These are phyloP conservation scores for Aureobasidium namibiae DNA, from an alignment of 2,329 filamentous ascomycete genomes.

Conservation along the genomic window DNA sequence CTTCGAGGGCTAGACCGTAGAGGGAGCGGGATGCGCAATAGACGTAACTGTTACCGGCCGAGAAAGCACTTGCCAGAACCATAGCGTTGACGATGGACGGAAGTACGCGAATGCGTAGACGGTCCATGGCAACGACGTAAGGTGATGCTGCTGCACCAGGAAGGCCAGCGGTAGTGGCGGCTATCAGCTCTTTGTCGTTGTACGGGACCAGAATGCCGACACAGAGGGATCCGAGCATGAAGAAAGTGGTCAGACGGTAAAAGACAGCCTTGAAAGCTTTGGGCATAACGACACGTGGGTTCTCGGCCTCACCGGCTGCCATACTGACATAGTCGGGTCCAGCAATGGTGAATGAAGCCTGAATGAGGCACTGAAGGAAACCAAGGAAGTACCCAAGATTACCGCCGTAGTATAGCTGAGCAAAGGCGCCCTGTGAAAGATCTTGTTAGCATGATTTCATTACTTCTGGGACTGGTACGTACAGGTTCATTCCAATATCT, in stretches of 20 bases:
- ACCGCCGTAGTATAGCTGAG: constrained; percentile 19
- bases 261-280: constrained; percentile 42
- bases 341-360: constrained; percentile 38
- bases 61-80: constrained; percentile 60
- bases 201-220: constrained; percentile 53
- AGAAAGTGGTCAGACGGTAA: constrained; percentile 39
- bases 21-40: constrained; percentile 63
- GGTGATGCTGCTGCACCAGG: constrained; percentile 59
- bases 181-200: constrained; percentile 53
- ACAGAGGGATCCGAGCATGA: constrained; percentile 39
- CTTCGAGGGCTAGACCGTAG: constrained; percentile 60
- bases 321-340: constrained; percentile 43
- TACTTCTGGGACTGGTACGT: constrained; percentile 17
- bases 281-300: constrained; percentile 38
- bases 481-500: constrained; percentile 35
- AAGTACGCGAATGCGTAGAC: constrained; percentile 53
- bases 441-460: constrained; percentile 46
- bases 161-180: constrained; percentile 50
- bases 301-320: constrained; percentile 40
- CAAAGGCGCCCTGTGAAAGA: constrained; percentile 27
- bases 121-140: constrained; percentile 60
- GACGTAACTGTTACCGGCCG: constrained; percentile 59
- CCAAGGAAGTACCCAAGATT: constrained; percentile 21
- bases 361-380: constrained; percentile 25
- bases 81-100: constrained; percentile 68